phyloP scores from a whole-genome alignment of 257 asterid genomes.

The Solanum rostratum region DNA sequence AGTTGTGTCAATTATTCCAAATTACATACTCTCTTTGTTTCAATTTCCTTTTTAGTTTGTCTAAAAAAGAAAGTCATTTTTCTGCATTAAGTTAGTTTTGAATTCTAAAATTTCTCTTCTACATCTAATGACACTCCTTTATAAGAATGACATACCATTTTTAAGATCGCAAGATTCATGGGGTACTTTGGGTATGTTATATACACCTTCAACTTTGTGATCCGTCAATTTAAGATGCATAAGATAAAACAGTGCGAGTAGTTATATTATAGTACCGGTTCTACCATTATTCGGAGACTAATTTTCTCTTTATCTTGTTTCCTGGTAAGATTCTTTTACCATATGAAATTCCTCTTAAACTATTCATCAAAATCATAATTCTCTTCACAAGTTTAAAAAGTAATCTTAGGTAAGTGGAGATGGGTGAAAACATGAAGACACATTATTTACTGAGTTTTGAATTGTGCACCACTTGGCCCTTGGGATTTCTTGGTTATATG shows the following conservation, averaged over 20 bases:
- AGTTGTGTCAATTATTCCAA: not conserved
- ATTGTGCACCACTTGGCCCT: not conserved
- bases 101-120: not conserved
- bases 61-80: not conserved
- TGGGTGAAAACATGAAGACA: not conserved
- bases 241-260: not conserved
- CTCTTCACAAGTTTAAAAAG: not conserved
- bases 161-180: not conserved
- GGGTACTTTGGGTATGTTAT: not conserved
- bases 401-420: not conserved
- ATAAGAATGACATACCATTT: not conserved
- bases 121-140: not conserved
- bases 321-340: not conserved
- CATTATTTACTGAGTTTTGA: not conserved
- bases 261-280: not conserved
- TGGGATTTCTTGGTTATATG: not conserved
- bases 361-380: not conserved
- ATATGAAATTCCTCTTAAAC: not conserved
- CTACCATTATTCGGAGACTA: not conserved
- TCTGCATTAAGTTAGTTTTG: not conserved
- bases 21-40: not conserved
- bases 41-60: not conserved
- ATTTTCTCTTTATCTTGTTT: not conserved
- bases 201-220: not conserved
- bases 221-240: not conserved